A percentile compares a stretch with the other conserved stretches of the same genome.
Evolutionary conservation across 495 filamentous ascomycete genomes (phyloP).

Genomic region (Aspergillus funiculosus): DNA sequence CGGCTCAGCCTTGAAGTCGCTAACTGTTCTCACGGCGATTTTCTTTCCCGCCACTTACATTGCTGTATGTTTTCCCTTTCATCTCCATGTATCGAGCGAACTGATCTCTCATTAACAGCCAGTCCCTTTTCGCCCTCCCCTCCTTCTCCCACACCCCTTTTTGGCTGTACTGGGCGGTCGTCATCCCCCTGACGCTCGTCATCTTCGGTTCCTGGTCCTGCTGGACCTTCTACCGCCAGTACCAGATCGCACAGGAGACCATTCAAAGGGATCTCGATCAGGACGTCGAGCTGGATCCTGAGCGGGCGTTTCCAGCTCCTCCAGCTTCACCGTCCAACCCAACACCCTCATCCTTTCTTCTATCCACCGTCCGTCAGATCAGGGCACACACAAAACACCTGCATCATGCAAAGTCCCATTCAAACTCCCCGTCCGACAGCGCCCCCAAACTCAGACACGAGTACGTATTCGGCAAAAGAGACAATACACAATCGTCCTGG

Average conservation of each 20-base stretch:
- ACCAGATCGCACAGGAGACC: slow-evolving; percentile 1
- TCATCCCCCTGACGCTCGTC: slow-evolving; percentile 3
- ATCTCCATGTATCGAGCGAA: not conserved
- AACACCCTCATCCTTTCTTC: not conserved
- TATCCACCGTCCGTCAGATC: not conserved
- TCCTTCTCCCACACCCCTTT: not conserved
- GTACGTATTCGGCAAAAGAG: too few species aligned
- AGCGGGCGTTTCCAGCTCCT: not conserved
- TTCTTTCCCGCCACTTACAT: slow-evolving; percentile 13
- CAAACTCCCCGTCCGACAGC: too few species aligned
- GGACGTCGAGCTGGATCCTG: slow-evolving; percentile 3
- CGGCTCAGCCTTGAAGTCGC: slow-evolving; percentile 12
- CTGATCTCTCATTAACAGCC: not conserved
- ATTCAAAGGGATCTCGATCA: not conserved
- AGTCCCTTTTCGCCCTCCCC: slow-evolving; percentile 11
- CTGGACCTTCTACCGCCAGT: slow-evolving; percentile 12
- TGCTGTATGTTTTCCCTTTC: not conserved
- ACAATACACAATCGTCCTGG: too few species aligned
- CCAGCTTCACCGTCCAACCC: not conserved
- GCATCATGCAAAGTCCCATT: not conserved
- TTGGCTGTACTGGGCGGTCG: slow-evolving; percentile 11
- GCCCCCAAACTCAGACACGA: too few species aligned
- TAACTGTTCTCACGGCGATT: slow-evolving; percentile 5
- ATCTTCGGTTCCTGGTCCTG: slow-evolving; percentile 11
- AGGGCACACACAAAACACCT: not conserved